phyloP scores from a whole-genome alignment of 345 rosid species.

The Bruguiera parviflora region DNA sequence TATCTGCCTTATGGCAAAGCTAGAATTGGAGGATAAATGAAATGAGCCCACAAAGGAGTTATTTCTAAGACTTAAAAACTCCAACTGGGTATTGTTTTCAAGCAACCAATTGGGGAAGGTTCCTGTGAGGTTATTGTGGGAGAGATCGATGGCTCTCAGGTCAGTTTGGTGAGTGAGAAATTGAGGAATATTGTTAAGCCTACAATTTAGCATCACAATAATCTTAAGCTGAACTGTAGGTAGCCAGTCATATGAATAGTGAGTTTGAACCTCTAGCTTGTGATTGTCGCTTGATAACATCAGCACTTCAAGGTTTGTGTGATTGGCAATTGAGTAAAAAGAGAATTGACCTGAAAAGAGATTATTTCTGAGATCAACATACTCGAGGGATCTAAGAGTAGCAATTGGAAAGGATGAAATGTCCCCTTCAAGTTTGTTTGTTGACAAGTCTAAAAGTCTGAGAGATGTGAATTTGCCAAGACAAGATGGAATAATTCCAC shows the following conservation, averaged over 20 bases:
- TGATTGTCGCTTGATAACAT: too few species aligned
- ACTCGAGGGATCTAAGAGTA: neutral
- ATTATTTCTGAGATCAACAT: neutral
- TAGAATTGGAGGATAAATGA: too few species aligned
- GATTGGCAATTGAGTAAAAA: neutral
- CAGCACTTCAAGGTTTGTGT: neutral
- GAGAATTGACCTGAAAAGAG: neutral
- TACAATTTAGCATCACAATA: neutral
- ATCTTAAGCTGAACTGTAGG: neutral
- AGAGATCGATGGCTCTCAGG: too few species aligned
- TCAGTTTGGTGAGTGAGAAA: neutral
- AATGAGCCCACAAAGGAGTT: too few species aligned
- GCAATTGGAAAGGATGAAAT: neutral
- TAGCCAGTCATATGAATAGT: neutral
- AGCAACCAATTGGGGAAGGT: too few species aligned
- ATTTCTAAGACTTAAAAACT: too few species aligned
- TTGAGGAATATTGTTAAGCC: neutral
- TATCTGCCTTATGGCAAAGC: too few species aligned
- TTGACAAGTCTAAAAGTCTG: too few species aligned
- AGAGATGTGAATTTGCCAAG: neutral
- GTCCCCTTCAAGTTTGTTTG: neutral
- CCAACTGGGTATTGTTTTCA: neutral
- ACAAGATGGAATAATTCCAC: too few species aligned
- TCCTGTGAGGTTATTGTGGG: too few species aligned
- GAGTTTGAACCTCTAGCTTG: neutral